A percentile compares a stretch with the other conserved stretches of the same genome.
Evolutionary conservation across 805 yeast species (phyloP).

Genomic region (Saturnispora halmiae): DNA sequence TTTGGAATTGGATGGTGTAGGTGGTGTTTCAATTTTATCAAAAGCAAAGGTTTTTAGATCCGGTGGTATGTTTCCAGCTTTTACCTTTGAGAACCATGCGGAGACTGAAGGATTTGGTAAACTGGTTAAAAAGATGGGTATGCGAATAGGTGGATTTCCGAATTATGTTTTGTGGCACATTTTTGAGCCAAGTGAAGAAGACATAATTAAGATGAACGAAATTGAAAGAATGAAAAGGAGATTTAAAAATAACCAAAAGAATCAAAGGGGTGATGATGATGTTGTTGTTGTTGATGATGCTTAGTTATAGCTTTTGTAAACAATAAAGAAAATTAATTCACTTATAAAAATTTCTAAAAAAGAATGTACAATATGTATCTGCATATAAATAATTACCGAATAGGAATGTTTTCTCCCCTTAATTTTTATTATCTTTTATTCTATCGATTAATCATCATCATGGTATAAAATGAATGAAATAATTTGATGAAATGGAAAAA

Average conservation of each 20-base stretch:
- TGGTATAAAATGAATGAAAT: no score
- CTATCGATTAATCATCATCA: no score
- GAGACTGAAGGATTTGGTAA: conserved; percentile 86
- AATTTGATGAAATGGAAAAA: neutral
- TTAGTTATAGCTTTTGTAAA: no score
- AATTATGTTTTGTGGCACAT: conserved; percentile 89
- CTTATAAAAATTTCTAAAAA: no score
- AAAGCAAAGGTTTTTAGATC: conserved; percentile 65
- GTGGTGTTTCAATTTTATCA: conserved; percentile 76
- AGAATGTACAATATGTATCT: no score
- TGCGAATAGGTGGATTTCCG: conserved; percentile 77
- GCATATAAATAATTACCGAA: no score
- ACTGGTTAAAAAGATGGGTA: conserved; percentile 71
- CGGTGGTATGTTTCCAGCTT: conserved; percentile 81
- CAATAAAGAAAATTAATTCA: no score
- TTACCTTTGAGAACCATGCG: conserved; percentile 75
- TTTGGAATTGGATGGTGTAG: conserved; percentile 75
- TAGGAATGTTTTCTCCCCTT: no score
- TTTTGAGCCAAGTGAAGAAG: conserved; percentile 83
- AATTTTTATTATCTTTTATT: no score
- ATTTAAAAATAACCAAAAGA: conserved; percentile 3
- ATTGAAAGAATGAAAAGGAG: conserved; percentile 57
- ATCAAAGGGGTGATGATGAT: no score
- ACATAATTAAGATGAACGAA: conserved; percentile 57
- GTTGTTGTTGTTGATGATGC: no score